phyloP scores from a whole-genome alignment of 2,329 filamentous ascomycete genomes.

The Lecanicillium sp. region DNA sequence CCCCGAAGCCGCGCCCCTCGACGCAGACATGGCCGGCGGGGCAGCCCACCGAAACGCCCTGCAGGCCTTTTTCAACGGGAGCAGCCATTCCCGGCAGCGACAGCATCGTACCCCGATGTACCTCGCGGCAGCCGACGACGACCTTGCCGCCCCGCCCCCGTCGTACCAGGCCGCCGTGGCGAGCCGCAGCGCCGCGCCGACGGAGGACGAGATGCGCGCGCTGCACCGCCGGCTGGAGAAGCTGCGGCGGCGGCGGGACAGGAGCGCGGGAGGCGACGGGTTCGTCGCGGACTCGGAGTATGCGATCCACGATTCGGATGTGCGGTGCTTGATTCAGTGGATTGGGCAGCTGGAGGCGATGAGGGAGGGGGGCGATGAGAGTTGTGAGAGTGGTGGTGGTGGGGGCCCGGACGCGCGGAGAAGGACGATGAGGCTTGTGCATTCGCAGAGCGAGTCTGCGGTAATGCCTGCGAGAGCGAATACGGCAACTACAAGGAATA shows the following conservation, averaged over 20 bases:
- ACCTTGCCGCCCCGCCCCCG: conserved; percentile 15
- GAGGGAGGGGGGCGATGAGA: not conserved
- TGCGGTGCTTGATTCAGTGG: conserved; percentile 13
- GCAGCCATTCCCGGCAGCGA: no score
- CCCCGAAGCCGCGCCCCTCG: not conserved
- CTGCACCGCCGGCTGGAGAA: conserved; percentile 2
- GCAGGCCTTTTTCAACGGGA: no score
- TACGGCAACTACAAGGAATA: no score
- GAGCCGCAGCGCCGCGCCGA: not conserved
- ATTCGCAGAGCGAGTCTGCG: not conserved
- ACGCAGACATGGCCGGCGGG: not conserved
- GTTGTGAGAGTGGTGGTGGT: no score
- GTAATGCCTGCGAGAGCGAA: not conserved
- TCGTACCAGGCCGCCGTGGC: conserved; percentile 11
- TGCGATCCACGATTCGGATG: conserved; percentile 13
- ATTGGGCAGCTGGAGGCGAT: conserved; percentile 15
- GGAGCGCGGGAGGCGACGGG: not conserved
- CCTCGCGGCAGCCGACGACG: conserved; percentile 13
- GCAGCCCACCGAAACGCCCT: no score
- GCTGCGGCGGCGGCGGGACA: not conserved
- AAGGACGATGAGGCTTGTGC: not conserved
- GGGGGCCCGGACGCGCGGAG: not conserved
- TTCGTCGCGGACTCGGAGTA: conserved; percentile 1
- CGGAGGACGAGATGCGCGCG: conserved; percentile 1
- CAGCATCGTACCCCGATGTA: conserved; percentile 13